Base-by-base conservation (phyloP, 495 filamentous ascomycete genomes). In the Aspergillus steynii region DNA sequence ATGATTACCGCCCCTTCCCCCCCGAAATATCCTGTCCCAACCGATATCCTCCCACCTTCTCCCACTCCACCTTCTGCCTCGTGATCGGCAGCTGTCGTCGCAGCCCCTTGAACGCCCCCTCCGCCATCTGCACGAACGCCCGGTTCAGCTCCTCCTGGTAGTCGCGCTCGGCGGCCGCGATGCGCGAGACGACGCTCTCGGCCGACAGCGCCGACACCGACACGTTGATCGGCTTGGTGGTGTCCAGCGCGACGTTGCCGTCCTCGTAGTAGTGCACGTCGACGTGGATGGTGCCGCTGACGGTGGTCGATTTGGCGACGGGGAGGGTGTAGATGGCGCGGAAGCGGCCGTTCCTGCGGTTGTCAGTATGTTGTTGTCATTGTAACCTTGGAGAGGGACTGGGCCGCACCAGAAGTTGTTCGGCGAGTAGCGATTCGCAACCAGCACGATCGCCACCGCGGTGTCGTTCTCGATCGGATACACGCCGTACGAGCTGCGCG, bases 231-330 rank as follows among this genome's bases (percentile, higher is more conserved):
- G 89, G 82, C 79, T 97, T 97, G 65, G 80, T 87, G 12, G 93
- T 97, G 61, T 91, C 82, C 49, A 99, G 83, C 2, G 95, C 86
- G 50, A 99, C 96, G 68, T 99, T 99, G 47, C 96, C 96, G 75
- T 99, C 96, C 77, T 99, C 96, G 82, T 98, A 99, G 84, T 99
- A 99, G 82, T 99, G 96, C 50, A 99, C 94, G 74, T 82, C 70
- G 71, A 84, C 56, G 77, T 85, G 64, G 75, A 80, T 68, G 55
- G 77, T 78, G 69, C 77, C 77, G 27, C 74, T 75, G 28, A 80
- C 59, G 55, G 74, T 70, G 37, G 77, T 68, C n/a, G 76, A 71
- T 5, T 86, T 76, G 10, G 89, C 79, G 76, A 90, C 89, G 72
- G 88, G 84, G 49, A 79, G 53, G 65, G 73, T 68, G 79, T 97